phyloP scores from a whole-genome alignment of 2,329 filamentous ascomycete genomes.

The Aspergillus melleus region DNA sequence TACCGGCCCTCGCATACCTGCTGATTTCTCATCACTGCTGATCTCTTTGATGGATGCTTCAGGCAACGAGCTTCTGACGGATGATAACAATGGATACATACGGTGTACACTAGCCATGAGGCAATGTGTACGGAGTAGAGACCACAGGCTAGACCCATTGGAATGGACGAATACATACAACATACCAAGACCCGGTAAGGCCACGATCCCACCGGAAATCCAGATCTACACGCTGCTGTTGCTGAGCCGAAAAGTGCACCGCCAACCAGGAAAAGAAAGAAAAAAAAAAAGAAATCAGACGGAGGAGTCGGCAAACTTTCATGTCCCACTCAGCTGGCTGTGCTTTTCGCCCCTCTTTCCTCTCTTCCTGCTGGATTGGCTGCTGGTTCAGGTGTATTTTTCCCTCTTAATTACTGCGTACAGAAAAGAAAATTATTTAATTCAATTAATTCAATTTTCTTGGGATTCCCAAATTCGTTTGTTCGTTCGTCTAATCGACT shows the following conservation, averaged over 20 bases:
- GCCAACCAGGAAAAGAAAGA: background rate
- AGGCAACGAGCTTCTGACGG: too few relatives aligned
- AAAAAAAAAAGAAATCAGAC: background rate
- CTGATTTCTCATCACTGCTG: background rate
- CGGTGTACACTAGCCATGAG: background rate
- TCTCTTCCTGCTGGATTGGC: constrained; percentile 4
- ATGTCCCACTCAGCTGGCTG: constrained; percentile 18
- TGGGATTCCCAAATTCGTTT: constrained; percentile 7
- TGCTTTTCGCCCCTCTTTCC: constrained; percentile 20
- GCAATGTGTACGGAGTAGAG: too few relatives aligned
- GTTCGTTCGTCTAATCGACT: constrained; percentile 24
- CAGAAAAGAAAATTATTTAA: background rate
- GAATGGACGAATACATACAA: too few relatives aligned
- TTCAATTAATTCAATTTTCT: background rate
- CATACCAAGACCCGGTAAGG: constrained; percentile 5
- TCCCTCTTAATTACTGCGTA: background rate
- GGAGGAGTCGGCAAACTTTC: constrained; percentile 20
- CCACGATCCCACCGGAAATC: constrained; percentile 13
- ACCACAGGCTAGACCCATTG: too few relatives aligned
- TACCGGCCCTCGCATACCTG: too few relatives aligned
- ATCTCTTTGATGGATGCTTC: too few relatives aligned
- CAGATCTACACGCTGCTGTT: constrained; percentile 14
- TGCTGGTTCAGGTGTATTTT: constrained; percentile 7
- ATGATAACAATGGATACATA: background rate
- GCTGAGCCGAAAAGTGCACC: constrained; percentile 3